Evolutionary conservation across 148 eudicot genomes (phyloP), one percentile per base, ranked within the genome.

Genomic region (Rhododendron mucronatum): DNA sequence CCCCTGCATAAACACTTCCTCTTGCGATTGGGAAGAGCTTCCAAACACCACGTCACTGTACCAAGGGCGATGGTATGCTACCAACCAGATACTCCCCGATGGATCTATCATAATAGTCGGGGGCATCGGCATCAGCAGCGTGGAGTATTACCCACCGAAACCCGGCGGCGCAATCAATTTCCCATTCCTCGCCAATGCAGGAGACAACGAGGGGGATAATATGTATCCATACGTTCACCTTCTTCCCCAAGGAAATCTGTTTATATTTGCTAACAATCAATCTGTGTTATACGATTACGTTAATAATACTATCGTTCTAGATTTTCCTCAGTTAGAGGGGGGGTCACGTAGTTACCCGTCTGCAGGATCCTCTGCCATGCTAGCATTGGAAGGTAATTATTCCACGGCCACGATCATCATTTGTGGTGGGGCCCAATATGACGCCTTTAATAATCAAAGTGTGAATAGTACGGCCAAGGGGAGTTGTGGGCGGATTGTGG

Each of bases 21-120:
- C 61, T 61, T 96, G 99, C 76, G 98, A 96, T 65, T 96, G 99
- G 99, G 91, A 87, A 35, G 99, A 96, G 87, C 86, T 96, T 23
- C 65, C 84, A 78, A 93, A 92, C 74, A 89, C 87, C n/a, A 87
- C 37, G 20, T 92, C 51, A 2, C 51, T 96, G 30, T 65, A 84
- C 1, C 65, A 91, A 0, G 97, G 97, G 0, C 87, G 99, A 4
- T 59, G 65, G 65, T 59, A 59, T 6, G 65, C 65, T 1, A 20
- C 65, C 2, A 59, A 59, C 5, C 99, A 96, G 65, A 93, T 96
- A 47, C 87, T 96, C 45, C 96, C 98, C 0, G 92, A 93, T 15
- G 99, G 98, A 1, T 90, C 94, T 0, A 83, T 96, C 5, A 94
- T 96, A 45, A 90, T 95, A 3, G 82, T 94, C 41, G 99, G 99